Conservation (phyloP, 345 rosid genomes). For the Boechera retrofracta region DNA sequence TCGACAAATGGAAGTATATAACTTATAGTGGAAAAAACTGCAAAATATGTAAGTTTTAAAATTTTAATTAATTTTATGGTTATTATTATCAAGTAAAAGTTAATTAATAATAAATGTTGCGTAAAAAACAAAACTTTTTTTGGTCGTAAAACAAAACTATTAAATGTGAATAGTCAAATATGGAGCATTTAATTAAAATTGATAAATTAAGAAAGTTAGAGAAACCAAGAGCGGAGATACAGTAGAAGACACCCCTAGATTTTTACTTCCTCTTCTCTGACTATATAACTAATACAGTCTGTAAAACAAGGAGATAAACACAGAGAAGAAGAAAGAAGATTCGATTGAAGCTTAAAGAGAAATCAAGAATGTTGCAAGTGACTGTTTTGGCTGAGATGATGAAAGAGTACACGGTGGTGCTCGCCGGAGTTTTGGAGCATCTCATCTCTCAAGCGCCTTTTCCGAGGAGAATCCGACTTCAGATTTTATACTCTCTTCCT, state of each 20-base stretch:
- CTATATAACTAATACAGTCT: conserved; percentile 19
- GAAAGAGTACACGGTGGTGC: conserved; percentile 84
- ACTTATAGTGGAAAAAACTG: too few species aligned
- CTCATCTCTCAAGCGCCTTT: conserved; percentile 73
- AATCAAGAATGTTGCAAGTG: conserved; percentile 64
- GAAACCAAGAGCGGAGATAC: conserved; percentile 35
- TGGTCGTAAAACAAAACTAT: not conserved
- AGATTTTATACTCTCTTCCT: conserved; percentile 74
- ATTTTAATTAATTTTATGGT: too few species aligned
- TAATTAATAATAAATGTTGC: not conserved
- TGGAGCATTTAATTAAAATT: not conserved
- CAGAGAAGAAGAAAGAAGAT: conserved; percentile 1
- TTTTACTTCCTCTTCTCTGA: not conserved
- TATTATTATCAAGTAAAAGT: not conserved
- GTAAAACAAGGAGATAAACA: not conserved
- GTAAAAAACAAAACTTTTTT: not conserved
- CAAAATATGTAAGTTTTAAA: too few species aligned
- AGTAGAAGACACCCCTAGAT: conserved; percentile 35
- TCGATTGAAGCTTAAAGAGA: not conserved
- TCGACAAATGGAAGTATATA: too few species aligned
- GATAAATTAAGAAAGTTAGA: not conserved
- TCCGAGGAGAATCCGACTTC: conserved; percentile 81
- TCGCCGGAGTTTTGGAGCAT: conserved; percentile 72
- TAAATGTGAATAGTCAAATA: not conserved
- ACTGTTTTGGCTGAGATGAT: conserved; percentile 70